Evolutionary conservation across 768 basidiomycete genomes (phyloP), one percentile per base, ranked within the genome.

Genomic region (Kondoa subrosea): DNA sequence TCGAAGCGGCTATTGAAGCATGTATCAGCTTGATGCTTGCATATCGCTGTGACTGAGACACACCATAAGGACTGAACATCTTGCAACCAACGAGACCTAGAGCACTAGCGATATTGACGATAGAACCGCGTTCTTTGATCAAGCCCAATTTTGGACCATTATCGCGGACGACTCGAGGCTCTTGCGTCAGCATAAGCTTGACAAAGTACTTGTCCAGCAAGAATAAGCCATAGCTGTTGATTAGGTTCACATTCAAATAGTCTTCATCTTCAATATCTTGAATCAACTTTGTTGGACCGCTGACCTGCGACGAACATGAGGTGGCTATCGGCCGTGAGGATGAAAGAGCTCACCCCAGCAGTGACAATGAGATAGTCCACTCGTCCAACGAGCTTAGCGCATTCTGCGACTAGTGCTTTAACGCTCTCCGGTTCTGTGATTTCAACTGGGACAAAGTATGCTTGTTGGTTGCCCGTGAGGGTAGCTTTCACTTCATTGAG

Each of bases 231-330:
- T 50, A 50, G 21, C 12, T 8, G 40, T 50, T 50, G 40, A 50
- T 21, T 8, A 21, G 12, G 40, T 50, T 50, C 12, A 50, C 40
- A 8, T 50, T 8, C 40, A 50, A 8, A 50, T 8, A 50, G 12
- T 50, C 40, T 50, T 50, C 40, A 50, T 50, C 40, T 50, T 50
- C 40, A 50, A 50, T 50, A 50, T 50, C 40, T 50, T 50, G 40
- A 8, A 50, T 8, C 40, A 50, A 50, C 8, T 21, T 8, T 21
- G 40, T 50, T 8, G 40, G 40, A 50, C 40, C 40, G 40, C 40
- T 50, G n/a, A n/a, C n/a, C n/a, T n/a, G n/a, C n/a, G n/a, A n/a
- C n/a, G n/a, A n/a, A n/a, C n/a, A n/a, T n/a, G n/a, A n/a, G n/a
- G n/a, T n/a, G n/a, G n/a, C n/a, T n/a, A n/a, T n/a, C n/a, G n/a